Base-by-base conservation (phyloP, 208 protist genomes). In the Trypanosoma platydactyli region DNA sequence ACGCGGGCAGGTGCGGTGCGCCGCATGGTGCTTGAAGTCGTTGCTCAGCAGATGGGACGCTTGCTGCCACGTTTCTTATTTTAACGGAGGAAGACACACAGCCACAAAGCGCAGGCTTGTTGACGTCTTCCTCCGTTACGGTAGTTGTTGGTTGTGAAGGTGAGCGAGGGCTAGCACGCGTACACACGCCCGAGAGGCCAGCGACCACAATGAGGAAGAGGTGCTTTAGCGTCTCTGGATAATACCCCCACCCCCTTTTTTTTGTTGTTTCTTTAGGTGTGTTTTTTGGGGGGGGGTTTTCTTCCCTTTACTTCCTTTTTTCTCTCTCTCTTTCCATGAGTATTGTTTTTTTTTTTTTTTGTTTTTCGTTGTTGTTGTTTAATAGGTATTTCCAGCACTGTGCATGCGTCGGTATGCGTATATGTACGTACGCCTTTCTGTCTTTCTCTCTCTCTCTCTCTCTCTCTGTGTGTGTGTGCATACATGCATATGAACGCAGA, bases 21-120 rank as follows among this genome's bases (percentile, higher is more conserved):
- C 50, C 73, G 79, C 33, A 88, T 94, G 79, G 70, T 86, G 15
- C 53, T 81, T 1, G 76, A 89, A 58, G 78, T 83, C 30, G 82
- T 79, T 9, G 77, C 70, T 0, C 49, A 59, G 30, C 78, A 88
- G 51, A 69, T 88, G 6, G 66, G 71, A 13, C 76, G 77, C n/a
- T 38, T 84, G 6, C 54, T 94, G 5, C 76, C 76, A 9, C 55
- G 53, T 11, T 68, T 94, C 24, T 30, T n/a, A 56, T 29, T 27
- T 16, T 54, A 5, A 46, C 15, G 38, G 48, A 38, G 48, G 59
- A 38, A 27, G 59, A 33, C 25, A n/a, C 33, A 7, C n/a, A 54
- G 60, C 33, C 42, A 54, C 18, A 6, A 22, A 45, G 56, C 16
- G 27, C 18, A n/a, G 7, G 29, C 5, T 25, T 20, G 25, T 59